Evolutionary conservation across 2,329 filamentous ascomycete genomes (phyloP), one percentile per base, ranked within the genome.

Genomic region (Colletotrichum tabaci): DNA sequence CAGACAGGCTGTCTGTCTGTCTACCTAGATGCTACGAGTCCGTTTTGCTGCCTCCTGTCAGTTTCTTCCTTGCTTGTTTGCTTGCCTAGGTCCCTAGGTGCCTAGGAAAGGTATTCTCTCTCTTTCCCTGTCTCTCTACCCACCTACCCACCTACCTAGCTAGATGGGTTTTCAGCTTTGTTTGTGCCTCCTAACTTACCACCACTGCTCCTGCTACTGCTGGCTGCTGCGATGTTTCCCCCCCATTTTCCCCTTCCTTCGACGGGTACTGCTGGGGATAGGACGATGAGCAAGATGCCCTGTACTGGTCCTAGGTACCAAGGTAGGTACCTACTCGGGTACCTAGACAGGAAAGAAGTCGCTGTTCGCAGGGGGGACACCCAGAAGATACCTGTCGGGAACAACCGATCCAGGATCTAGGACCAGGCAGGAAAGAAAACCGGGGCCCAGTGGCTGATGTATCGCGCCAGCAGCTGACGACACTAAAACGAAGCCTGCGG

Each of bases 381-480:
- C 30, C 8, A 35, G 30, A 9, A 35, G 30, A 35, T 10, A 35
- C 30, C 1, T 9, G 9, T 35, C 30, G 30, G 30, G 30, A 35
- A 35, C 8, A 35, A 35, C 30, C 30, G 30, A 35, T 9, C 2
- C 12, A 16, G 18, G 53, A 23, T 30, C 42, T 13, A 35, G 40
- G 35, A 13, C 42, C 42, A 18, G 30, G 30, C 30, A 35, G 30
- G 30, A 30, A 30, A 30, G 47, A 56, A 10, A 21, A 21, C 35
- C 30, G 30, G 58, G 75, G 69, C 75, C 74, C 38, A 46, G 74
- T 76, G 74, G 76, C 75, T 77, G 75, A 74, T 62, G 26, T 62
- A 49, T 72, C 47, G 70, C 71, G 72, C 75, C 73, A 76, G 74
- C 70, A 73, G 74, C 68, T 74, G 72, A 76, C 68, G 64, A 60